Evolutionary conservation across 176 grass and related monocot genomes (phyloP).

Genomic region (Echinochloa phyllopogon): DNA sequence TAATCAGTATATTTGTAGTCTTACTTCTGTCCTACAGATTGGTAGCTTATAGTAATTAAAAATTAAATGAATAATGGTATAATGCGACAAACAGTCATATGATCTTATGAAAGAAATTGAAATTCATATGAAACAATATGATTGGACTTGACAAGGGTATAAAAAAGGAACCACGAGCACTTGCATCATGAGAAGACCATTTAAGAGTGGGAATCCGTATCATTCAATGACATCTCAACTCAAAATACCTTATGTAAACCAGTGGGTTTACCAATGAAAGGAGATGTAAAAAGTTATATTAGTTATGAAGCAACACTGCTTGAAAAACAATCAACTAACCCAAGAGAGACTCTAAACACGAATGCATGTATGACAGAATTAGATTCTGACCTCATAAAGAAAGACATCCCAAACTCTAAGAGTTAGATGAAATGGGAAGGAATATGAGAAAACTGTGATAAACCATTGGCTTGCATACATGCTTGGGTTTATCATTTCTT

Average conservation of each 20-base stretch:
- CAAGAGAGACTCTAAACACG: background rate
- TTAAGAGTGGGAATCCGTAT: background rate
- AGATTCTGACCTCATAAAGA: conserved; percentile 83
- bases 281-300: background rate
- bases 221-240: conserved; percentile 13
- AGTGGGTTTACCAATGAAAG: background rate
- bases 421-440: conserved; percentile 84
- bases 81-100: background rate
- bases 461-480: conserved; percentile 99
- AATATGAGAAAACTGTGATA: conserved; percentile 96
- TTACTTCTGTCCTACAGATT: background rate
- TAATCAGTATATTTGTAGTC: background rate
- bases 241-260: background rate
- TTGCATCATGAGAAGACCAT: background rate
- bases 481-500: conserved; percentile 96
- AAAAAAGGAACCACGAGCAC: conserved; percentile 3
- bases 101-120: conserved; percentile 13
- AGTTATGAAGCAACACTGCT: conserved; percentile 3
- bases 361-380: conserved; percentile 21
- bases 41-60: background rate
- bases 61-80: background rate
- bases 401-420: conserved; percentile 98
- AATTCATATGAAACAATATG: background rate
- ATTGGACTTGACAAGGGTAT: background rate
- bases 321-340: conserved; percentile 17